Base-by-base conservation (phyloP, 306 rosid species). In the Cyamopsis tetragonoloba region DNA sequence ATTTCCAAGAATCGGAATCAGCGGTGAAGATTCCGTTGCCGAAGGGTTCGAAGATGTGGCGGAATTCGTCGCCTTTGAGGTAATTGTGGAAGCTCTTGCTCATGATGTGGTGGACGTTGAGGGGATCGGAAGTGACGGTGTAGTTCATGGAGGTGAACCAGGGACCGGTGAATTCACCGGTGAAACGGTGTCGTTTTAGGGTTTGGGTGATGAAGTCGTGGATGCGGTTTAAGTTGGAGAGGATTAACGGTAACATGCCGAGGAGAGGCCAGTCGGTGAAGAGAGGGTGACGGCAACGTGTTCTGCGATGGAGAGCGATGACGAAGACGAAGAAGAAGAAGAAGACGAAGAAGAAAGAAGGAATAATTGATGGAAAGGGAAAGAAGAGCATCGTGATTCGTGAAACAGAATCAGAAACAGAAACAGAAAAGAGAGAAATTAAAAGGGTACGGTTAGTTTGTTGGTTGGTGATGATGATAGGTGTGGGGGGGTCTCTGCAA, bases 11-110 rank as follows among this genome's bases (percentile, higher is more conserved):
- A 0, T 84, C 77, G 0, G 77, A 53, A 13, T 84, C 84, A 1
- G 73, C 2, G 0, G 66, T 47, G 41, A 84, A 72, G 6, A 78
- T 81, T 0, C 84, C 83, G 4, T 70, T 71, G 17, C 85, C 88
- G 0, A 83, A 74, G 6, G 66, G 14, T 14, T 83, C 70, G 19
- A 79, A 76, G 4, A 73, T 79, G 2, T 72, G 77, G 4, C 56
- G 73, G 48, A 62, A 77, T 53, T 66, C 64, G 0, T 37, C n/a
- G 0, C 85, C 88, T 18, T 80, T 66, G 0, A 67, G 71, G 5
- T 72, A 83, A 5, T 71, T 70, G 34, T 48, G 11, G 6, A 79
- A 83, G 14, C 15, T 68, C 73, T 56, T 65, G 78, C 59, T 73
- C 39, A 70, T 0, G 0, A 83, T 23, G 42, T 81, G 72, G 23